A percentile compares a stretch with the other conserved stretches of the same genome.
Evolutionary conservation across 345 rosid species (phyloP).

Genomic region (Citrus maxima): DNA sequence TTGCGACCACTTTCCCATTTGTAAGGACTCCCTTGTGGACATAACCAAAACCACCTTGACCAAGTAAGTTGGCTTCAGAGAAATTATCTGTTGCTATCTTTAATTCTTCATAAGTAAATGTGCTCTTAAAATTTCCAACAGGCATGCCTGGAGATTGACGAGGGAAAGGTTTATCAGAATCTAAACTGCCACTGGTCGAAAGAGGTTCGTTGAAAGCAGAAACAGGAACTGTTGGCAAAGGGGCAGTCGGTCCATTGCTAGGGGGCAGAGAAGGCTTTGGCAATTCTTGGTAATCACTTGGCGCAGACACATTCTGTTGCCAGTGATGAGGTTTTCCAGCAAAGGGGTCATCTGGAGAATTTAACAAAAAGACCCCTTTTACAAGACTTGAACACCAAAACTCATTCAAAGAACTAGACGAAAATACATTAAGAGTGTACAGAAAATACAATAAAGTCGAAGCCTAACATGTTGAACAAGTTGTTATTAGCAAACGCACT

Average conservation of each 20-base stretch:
- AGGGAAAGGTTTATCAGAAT: conserved; percentile 31
- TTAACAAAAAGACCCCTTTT: not conserved
- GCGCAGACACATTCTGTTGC: conserved; percentile 31
- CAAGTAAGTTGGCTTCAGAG: conserved; percentile 48
- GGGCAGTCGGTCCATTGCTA: conserved; percentile 9
- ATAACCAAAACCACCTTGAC: conserved; percentile 83
- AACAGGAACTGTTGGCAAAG: not conserved
- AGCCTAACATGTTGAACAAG: not conserved
- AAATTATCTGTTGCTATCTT: conserved; percentile 51
- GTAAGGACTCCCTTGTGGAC: conserved; percentile 64
- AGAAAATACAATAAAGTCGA: not conserved
- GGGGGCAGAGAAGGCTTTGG: conserved; percentile 36
- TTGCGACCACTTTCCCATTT: conserved; percentile 56
- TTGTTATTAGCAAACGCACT: not conserved
- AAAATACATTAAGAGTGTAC: not conserved
- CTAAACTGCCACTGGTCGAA: conserved; percentile 34
- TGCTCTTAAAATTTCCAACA: conserved; percentile 43
- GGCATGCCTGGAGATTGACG: conserved; percentile 36
- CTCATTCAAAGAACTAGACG: not conserved
- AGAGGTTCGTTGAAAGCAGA: conserved; percentile 17
- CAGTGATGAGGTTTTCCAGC: conserved; percentile 25
- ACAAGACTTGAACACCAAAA: not conserved
- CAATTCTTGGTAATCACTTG: conserved; percentile 12
- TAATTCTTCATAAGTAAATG: conserved; percentile 51
- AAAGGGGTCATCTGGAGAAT: conserved; percentile 26